Conservation (phyloP, 169 alveolate genomes). For the Babesia bigemina region DNA sequence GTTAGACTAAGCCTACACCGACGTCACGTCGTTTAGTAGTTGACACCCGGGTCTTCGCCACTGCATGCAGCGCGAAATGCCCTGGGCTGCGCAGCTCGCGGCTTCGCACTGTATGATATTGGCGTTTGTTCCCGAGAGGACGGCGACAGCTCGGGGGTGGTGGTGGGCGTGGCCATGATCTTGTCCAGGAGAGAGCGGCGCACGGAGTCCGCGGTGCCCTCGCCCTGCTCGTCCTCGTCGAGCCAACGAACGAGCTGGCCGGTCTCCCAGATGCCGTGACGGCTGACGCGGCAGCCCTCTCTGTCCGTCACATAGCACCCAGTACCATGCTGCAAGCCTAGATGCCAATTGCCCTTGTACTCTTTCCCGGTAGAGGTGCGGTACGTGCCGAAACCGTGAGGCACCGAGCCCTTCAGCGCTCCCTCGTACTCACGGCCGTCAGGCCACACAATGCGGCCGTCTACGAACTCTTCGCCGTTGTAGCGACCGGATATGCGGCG, state of each 20-base stretch:
- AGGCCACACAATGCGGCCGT: constrained; percentile 76
- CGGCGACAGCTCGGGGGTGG: constrained; percentile 8
- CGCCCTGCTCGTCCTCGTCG: constrained; percentile 13
- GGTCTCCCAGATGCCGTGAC: constrained; percentile 48
- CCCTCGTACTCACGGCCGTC: constrained; percentile 83
- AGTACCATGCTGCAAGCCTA: constrained; percentile 80
- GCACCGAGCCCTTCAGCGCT: constrained; percentile 48
- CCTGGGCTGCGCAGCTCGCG: too few species aligned
- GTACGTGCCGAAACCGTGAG: constrained; percentile 44
- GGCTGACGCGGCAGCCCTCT: constrained; percentile 39
- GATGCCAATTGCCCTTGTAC: constrained; percentile 75
- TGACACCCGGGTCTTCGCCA: constrained; percentile 24
- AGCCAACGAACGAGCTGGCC: constrained; percentile 45
- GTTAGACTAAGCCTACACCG: not conserved
- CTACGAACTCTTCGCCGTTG: constrained; percentile 70
- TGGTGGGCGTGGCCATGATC: constrained; percentile 35
- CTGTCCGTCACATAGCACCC: constrained; percentile 61
- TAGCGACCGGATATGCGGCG: constrained; percentile 68
- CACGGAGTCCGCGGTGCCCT: not conserved
- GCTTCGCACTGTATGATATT: too few species aligned
- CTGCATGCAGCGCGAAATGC: not conserved
- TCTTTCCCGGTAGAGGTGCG: constrained; percentile 70
- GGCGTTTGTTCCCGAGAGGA: not conserved
- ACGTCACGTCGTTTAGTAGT: not conserved
- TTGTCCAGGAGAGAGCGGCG: constrained; percentile 7